These are phyloP conservation scores for Agrocybe praecox DNA, from an alignment of 768 basidiomycete species.

Conservation along the genomic window DNA sequence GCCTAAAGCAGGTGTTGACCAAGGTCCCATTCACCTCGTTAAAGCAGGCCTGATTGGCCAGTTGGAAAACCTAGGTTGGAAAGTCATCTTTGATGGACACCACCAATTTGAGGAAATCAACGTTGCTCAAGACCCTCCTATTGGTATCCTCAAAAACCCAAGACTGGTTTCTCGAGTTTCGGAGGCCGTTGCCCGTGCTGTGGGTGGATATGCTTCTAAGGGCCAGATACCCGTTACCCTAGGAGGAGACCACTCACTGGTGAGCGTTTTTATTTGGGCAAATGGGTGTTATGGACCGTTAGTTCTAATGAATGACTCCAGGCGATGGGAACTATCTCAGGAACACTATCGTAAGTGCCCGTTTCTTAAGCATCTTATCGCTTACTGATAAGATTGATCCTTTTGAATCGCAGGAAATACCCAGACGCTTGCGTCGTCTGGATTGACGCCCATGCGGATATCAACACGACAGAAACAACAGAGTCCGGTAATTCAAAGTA, in stretches of 20 bases:
- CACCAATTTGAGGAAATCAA: slow-evolving; percentile 84
- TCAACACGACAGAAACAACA: slow-evolving; percentile 88
- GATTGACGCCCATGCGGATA: slow-evolving; percentile 97
- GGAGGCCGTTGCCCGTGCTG: slow-evolving; percentile 73
- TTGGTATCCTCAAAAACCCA: slow-evolving; percentile 91
- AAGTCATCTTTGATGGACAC: slow-evolving; percentile 87
- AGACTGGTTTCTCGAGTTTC: slow-evolving; percentile 83
- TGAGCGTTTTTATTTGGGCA: slow-evolving; percentile 41
- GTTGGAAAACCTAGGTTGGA: slow-evolving; percentile 81
- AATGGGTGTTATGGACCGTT: not conserved
- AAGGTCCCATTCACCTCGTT: slow-evolving; percentile 87
- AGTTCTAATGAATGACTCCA: slow-evolving; percentile 20
- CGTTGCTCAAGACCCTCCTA: slow-evolving; percentile 69
- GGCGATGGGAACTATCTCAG: slow-evolving; percentile 94
- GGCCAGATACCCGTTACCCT: slow-evolving; percentile 88
- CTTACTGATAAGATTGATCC: slow-evolving; percentile 4
- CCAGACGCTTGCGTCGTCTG: slow-evolving; percentile 89
- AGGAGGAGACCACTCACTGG: slow-evolving; percentile 96
- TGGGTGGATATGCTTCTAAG: slow-evolving; percentile 74
- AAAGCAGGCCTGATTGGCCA: slow-evolving; percentile 83
- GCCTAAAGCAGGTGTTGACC: slow-evolving; percentile 81
- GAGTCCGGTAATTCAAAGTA: slow-evolving; percentile 54
- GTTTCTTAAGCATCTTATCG: not conserved
- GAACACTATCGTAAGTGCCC: slow-evolving; percentile 68
- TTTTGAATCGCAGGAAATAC: slow-evolving; percentile 48